Percentiles rank a stretch among this genome's conserved stretches.
Evolutionary conservation across 768 basidiomycete species (phyloP).

Genomic region (Mycena olivaceomarginata): DNA sequence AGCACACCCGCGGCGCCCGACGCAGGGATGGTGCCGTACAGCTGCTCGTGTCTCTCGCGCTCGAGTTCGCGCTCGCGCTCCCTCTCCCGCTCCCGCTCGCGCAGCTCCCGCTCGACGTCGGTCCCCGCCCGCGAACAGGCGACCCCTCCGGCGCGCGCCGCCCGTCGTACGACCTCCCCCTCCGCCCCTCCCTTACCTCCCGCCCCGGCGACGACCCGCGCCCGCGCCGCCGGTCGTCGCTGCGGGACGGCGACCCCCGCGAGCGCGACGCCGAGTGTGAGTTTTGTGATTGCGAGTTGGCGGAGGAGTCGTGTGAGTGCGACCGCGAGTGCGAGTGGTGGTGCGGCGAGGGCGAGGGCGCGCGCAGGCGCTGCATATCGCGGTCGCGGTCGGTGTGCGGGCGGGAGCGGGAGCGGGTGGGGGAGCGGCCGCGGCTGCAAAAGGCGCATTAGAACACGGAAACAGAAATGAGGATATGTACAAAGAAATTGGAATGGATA

Average conservation of each 20-base stretch:
- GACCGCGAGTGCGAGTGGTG: constrained; percentile 33
- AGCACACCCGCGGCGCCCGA: neutral
- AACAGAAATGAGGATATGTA: too few species aligned
- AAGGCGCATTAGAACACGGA: too few species aligned
- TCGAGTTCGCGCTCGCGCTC: neutral
- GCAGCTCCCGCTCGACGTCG: neutral
- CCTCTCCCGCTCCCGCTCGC: neutral
- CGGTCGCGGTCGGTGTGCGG: neutral
- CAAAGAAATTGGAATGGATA: too few species aligned
- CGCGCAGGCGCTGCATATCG: neutral
- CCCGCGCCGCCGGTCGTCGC: neutral
- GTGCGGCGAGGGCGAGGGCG: constrained; percentile 16
- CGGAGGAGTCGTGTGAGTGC: neutral
- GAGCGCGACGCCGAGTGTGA: neutral
- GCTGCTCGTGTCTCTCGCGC: constrained; percentile 28
- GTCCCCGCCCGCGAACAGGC: neutral
- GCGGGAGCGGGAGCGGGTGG: constrained; percentile 29
- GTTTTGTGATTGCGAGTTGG: neutral
- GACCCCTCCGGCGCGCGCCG: neutral
- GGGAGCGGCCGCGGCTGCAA: constrained; percentile 37
- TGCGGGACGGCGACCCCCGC: neutral
- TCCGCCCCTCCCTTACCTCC: neutral
- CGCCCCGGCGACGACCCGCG: neutral
- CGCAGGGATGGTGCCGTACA: constrained; percentile 23
- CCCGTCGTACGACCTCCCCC: neutral